Base-by-base conservation (phyloP, 75 land plant genomes). In the Pinus tabuliformis region DNA sequence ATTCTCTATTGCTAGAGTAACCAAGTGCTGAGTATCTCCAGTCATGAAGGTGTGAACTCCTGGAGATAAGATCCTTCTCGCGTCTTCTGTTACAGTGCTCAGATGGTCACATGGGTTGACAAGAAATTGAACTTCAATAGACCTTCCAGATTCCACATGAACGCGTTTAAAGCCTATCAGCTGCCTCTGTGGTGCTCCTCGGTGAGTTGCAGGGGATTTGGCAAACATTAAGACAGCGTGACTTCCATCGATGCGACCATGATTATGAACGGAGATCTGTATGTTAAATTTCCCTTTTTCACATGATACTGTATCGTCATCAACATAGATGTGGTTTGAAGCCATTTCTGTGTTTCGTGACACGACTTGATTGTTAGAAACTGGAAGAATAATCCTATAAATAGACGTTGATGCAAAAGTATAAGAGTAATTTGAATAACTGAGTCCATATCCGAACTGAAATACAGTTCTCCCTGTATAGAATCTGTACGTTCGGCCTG, bases 401-500 rank as follows among this genome's bases (percentile, higher is more conserved):
- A 77, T 39, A 39, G 42, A 42, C 4, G 86, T 84, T 13, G 78
- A 85, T 76, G 90, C 77, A 8, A 89, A 74, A 12, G 75, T 80
- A 79, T 89, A 84, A 24, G 81, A 78, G 81, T 63, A 91, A 12
- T 72, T 83, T 68, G 92, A 79, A 73, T 91, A 97, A 81, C 98
- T 94, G 73, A 97, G 73, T 24, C 99, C 99, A 78, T 95, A 65
- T 11, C 99, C 99, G 76, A 94, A 97, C 56, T 75, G 81, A 73
- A 78, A 97, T n/a, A 97, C 76, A 13, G 80, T 79, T 56, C 84
- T 79, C 30, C 93, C 98, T 26, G 83, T 87, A 77, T 95, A 95
- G 74, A 97, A 97, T n/a, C 99, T 78, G 56, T 97, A 97, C 12
- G 93, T 97, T 66, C 99, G 77, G 26, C 99, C 99, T 21, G 99